Conservation (phyloP, 2,329 filamentous ascomycete species). For the Tolypocladium tropicale region DNA sequence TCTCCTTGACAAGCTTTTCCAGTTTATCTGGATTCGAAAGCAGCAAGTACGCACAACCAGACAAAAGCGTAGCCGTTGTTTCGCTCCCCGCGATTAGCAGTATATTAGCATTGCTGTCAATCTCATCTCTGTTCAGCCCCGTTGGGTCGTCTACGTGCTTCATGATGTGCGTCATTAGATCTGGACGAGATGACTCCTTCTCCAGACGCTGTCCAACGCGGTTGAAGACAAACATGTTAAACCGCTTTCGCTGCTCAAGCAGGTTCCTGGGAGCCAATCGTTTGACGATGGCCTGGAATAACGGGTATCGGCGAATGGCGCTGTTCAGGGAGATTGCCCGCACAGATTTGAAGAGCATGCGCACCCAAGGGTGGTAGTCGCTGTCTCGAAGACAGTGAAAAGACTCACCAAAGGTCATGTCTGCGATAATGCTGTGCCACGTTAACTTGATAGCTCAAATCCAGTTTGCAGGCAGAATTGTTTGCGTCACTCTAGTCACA, state of each 20-base stretch:
- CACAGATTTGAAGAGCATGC: constrained; percentile 5
- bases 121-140: constrained; percentile 3
- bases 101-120: constrained; percentile 9
- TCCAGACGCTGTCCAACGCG: neutral
- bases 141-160: neutral
- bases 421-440: constrained; percentile 11
- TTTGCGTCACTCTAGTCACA: neutral
- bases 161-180: neutral
- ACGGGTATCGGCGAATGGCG: neutral
- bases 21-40: constrained; percentile 16
- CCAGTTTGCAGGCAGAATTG: neutral
- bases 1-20: constrained; percentile 23
- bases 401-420: constrained; percentile 15
- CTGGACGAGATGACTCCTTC: neutral
- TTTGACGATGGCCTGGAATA: neutral
- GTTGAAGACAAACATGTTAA: neutral
- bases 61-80: constrained; percentile 17
- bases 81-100: constrained; percentile 17
- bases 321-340: constrained; percentile 4
- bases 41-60: constrained; percentile 15
- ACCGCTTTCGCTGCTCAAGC: neutral
- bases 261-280: neutral
- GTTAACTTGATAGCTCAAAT: neutral
- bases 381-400: constrained; percentile 13
- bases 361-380: constrained; percentile 13